Evolutionary conservation across 2,329 filamentous ascomycete genomes (phyloP).

Genomic region (Aspergillus sp.): DNA sequence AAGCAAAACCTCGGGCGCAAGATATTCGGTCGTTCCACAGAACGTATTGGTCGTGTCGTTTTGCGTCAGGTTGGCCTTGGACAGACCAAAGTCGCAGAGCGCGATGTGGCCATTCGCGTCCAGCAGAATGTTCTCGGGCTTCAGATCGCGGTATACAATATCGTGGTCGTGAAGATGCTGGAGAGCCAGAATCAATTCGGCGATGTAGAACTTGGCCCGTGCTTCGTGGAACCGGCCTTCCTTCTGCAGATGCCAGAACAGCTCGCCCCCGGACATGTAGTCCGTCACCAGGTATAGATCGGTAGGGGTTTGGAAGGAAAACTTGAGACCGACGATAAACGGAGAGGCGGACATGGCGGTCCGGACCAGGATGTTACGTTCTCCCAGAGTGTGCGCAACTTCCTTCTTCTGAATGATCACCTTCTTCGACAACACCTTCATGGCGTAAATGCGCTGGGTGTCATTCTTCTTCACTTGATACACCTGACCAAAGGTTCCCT

Average conservation of each 20-base stretch:
- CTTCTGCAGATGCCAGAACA: constrained; percentile 98
- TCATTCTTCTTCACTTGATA: constrained; percentile 98
- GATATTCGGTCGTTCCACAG: constrained; percentile 95
- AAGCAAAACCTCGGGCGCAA: constrained; percentile 89
- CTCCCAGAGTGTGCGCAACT: constrained; percentile 92
- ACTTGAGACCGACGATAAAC: constrained; percentile 97
- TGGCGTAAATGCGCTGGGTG: constrained; percentile 92
- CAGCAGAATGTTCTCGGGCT: constrained; percentile 94
- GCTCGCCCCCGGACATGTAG: constrained; percentile 97
- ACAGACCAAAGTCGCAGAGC: constrained; percentile 94
- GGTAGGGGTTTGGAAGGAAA: constrained; percentile 95
- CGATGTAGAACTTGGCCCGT: constrained; percentile 97
- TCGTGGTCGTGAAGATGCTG: constrained; percentile 95
- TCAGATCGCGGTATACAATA: constrained; percentile 95
- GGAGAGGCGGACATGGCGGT: constrained; percentile 94
- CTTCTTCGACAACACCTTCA: constrained; percentile 99
- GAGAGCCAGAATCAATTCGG: constrained; percentile 90
- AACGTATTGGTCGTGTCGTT: constrained; percentile 99
- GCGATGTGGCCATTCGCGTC: constrained; percentile 98
- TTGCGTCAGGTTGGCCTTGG: constrained; percentile 94
- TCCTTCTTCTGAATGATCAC: constrained; percentile 99
- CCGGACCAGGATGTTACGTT: constrained; percentile 93
- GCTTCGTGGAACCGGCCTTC: constrained; percentile 94
- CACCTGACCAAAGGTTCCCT: constrained; percentile 96
- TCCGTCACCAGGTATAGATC: constrained; percentile 98